A percentile compares a stretch with the other conserved stretches of the same genome.
These are phyloP conservation scores for Paramecium octaurelia DNA, from an alignment of 73 alveolate genomes.

Conservation along the genomic window DNA sequence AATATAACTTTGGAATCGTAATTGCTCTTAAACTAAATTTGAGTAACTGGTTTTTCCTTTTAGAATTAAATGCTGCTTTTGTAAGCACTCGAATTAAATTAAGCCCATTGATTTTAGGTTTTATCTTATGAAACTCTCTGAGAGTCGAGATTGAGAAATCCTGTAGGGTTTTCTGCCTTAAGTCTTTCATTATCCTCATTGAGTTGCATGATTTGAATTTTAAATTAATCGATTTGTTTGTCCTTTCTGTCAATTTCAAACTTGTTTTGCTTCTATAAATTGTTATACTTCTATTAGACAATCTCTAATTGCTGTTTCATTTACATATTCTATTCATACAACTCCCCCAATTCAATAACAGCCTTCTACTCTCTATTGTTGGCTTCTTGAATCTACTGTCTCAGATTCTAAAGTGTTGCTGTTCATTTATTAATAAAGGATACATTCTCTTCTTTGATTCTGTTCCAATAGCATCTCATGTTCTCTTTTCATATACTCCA, in stretches of 20 bases:
- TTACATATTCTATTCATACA: background rate
- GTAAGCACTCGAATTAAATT: background rate
- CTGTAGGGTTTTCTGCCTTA: background rate
- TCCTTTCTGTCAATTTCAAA: slow-evolving; percentile 44
- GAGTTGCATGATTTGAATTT: background rate
- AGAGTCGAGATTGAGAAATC: background rate
- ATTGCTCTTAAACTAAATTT: slow-evolving; percentile 17
- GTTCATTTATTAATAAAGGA: background rate
- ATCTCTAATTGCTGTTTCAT: background rate
- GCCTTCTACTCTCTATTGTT: slow-evolving; percentile 23
- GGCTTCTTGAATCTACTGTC: slow-evolving; percentile 7
- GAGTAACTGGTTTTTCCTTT: slow-evolving; percentile 2
- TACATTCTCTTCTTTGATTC: slow-evolving; percentile 27
- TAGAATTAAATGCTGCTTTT: slow-evolving; percentile 22
- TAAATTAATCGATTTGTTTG: slow-evolving; percentile 15
- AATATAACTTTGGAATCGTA: slow-evolving; percentile 26
- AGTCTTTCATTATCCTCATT: slow-evolving; percentile 27
- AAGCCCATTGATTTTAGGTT: background rate
- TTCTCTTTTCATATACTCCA: background rate
- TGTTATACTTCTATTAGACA: background rate
- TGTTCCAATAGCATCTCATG: background rate
- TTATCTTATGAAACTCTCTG: background rate
- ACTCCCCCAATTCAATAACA: background rate
- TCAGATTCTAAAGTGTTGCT: slow-evolving; percentile 26
- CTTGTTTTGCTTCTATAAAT: background rate